Evolutionary conservation across 2,329 filamentous ascomycete genomes (phyloP), one percentile per base, ranked within the genome.

Genomic region (Aschersonia sp.): DNA sequence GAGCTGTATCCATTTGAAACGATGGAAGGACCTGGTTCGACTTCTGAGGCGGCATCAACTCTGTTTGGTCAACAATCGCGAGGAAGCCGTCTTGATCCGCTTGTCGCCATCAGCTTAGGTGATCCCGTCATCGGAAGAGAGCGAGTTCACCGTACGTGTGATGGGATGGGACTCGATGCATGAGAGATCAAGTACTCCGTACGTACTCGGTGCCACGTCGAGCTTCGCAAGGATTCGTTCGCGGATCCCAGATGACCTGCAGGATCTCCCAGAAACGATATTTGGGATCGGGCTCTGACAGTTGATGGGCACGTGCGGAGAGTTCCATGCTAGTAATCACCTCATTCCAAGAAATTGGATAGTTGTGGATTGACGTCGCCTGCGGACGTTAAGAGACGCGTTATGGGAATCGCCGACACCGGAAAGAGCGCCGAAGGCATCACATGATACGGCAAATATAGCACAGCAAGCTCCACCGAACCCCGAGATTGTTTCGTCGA

Each of bases 121-220:
- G 9, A 71, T 58, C 9, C 57, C 59, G 3, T 52, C 46, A n/a
- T 53, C 54, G 7, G 0, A 51, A 52, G 0, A 66, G 49, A 4
- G 64, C 54, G 5, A 69, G 53, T 43, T 67, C 65, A 2, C 54
- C 52, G 53, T 71, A 67, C 31, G 69, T 60, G 49, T 69, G 69
- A 28, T 65, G 54, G 2, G 64, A 56, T 3, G 76, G 61, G 3
- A 61, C 54, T 20, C 65, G 54, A 48, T 75, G 72, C 72, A 76
- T 74, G 42, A 77, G 64, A 12, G 20, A 20, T 20, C 20, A 20
- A 20, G 20, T 20, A 20, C 20, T 20, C 20, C 20, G 20, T 1
- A 59, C 57, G 54, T 77, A 76, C 55, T 77, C 74, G 20, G 20
- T 5, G 74, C 73, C 1, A 76, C 61, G 1, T 72, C 73, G 0